phyloP scores from a whole-genome alignment of 768 basidiomycete genomes.

The Xerocomus brunneocitrinus region DNA sequence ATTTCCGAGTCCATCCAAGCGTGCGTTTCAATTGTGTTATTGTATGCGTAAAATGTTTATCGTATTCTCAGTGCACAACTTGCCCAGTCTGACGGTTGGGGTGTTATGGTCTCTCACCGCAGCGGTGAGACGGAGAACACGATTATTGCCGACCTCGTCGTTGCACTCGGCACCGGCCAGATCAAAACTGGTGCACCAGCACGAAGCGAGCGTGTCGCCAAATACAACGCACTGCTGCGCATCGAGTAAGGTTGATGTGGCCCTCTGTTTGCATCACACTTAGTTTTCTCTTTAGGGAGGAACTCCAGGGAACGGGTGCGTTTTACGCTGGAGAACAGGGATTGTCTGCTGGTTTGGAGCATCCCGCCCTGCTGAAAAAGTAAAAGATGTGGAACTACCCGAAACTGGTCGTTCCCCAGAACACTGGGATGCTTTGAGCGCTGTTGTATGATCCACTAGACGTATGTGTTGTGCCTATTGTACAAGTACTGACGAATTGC shows the following conservation, averaged over 20 bases:
- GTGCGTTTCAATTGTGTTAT: slow-evolving; percentile 45
- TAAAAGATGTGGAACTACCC: slow-evolving; percentile 26
- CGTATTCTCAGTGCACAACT: slow-evolving; percentile 73
- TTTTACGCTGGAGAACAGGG: slow-evolving; percentile 77
- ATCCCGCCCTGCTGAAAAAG: slow-evolving; percentile 71
- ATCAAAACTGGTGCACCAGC: slow-evolving; percentile 99
- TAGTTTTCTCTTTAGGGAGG: slow-evolving; percentile 51
- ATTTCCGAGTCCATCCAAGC: slow-evolving; percentile 99
- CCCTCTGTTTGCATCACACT: not conserved
- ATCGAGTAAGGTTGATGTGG: slow-evolving; percentile 62
- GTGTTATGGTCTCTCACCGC: slow-evolving; percentile 99
- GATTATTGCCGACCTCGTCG: slow-evolving; percentile 91
- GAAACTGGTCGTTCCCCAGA: not conserved
- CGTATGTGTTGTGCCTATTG: slow-evolving; percentile 18
- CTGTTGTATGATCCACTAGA: slow-evolving; percentile 29
- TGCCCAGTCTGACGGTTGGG: slow-evolving; percentile 93
- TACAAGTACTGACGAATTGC: slow-evolving; percentile 21
- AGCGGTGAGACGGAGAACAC: slow-evolving; percentile 98
- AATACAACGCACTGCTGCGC: slow-evolving; percentile 86
- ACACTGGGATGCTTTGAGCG: not conserved
- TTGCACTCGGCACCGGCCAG: slow-evolving; percentile 88
- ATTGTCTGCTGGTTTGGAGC: slow-evolving; percentile 68
- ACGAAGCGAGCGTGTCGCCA: slow-evolving; percentile 93
- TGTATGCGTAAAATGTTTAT: not conserved
- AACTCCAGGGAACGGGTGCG: slow-evolving; percentile 59